Evolutionary conservation across 129 eudicot genomes (phyloP).

Genomic region (Pulicaria dysenterica): DNA sequence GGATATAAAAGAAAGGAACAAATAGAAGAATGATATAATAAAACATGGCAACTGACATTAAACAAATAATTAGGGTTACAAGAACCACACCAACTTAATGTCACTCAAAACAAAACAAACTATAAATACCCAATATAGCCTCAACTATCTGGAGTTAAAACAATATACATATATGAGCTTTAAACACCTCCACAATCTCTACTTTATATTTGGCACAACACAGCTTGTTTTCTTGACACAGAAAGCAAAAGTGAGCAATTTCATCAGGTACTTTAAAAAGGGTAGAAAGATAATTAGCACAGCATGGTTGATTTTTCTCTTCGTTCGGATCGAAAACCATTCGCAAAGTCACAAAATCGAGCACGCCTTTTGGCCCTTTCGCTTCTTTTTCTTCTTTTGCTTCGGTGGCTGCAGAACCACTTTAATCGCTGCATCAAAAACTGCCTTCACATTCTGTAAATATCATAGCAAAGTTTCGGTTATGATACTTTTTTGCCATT

Average conservation of each 20-base stretch:
- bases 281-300: constrained; percentile 39
- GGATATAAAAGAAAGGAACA: neutral
- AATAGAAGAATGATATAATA: neutral
- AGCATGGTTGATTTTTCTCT: constrained; percentile 8
- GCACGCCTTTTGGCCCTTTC: constrained; percentile 84
- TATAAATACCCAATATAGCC: constrained; percentile 40
- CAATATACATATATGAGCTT: constrained; percentile 27
- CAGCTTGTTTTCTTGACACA: constrained; percentile 36
- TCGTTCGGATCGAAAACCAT: constrained; percentile 13
- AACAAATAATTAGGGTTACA: constrained; percentile 36
- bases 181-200: constrained; percentile 32
- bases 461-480: constrained; percentile 6
- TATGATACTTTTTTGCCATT: neutral
- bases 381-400: constrained; percentile 92
- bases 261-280: constrained; percentile 34
- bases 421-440: constrained; percentile 92
- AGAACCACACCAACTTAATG: constrained; percentile 29
- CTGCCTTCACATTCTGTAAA: constrained; percentile 91
- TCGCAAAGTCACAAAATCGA: constrained; percentile 46
- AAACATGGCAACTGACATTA: constrained; percentile 15
- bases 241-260: constrained; percentile 35
- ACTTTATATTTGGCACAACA: constrained; percentile 26
- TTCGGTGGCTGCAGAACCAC: constrained; percentile 96
- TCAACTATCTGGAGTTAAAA: constrained; percentile 33
- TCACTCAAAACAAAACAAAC: constrained; percentile 37